These are phyloP conservation scores for Kuraishia capsulata DNA, from an alignment of 805 yeast genomes.

Conservation along the genomic window DNA sequence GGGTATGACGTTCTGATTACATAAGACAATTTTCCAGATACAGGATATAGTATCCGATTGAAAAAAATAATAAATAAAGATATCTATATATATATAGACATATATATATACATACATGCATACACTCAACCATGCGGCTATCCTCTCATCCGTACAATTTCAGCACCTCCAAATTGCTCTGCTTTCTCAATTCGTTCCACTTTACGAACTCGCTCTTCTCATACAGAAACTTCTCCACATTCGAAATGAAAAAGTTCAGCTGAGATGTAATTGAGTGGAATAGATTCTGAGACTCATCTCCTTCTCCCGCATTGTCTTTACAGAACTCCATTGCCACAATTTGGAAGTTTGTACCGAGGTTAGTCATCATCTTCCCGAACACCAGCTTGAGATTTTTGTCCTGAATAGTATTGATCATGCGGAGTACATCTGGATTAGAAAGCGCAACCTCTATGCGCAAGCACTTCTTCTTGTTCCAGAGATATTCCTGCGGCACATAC, in stretches of 20 bases:
- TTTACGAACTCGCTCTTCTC: slow-evolving; percentile 15
- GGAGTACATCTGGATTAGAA: slow-evolving; percentile 16
- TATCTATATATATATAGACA: too few species aligned
- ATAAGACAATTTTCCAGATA: too few species aligned
- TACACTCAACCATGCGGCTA: too few species aligned
- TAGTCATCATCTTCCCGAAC: slow-evolving; percentile 20
- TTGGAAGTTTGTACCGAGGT: slow-evolving; percentile 19
- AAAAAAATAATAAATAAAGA: too few species aligned
- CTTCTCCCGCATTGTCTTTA: slow-evolving; percentile 3
- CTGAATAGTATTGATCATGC: slow-evolving; percentile 16
- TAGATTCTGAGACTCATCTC: not conserved
- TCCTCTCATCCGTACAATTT: too few species aligned
- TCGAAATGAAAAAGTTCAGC: slow-evolving; percentile 19
- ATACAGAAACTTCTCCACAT: slow-evolving; percentile 23
- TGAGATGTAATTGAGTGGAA: slow-evolving; percentile 20
- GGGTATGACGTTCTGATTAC: too few species aligned
- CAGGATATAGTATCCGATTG: too few species aligned
- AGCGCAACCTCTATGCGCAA: slow-evolving; percentile 22
- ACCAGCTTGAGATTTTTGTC: slow-evolving; percentile 19
- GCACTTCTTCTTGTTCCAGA: slow-evolving; percentile 14
- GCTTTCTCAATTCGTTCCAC: slow-evolving; percentile 11
- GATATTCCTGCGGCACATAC: slow-evolving; percentile 22
- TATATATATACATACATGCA: too few species aligned
- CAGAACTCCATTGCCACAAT: slow-evolving; percentile 12
- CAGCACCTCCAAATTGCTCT: too few species aligned